Conservation (phyloP, 140 eudicot genomes). For the Cichorium intybus region DNA sequence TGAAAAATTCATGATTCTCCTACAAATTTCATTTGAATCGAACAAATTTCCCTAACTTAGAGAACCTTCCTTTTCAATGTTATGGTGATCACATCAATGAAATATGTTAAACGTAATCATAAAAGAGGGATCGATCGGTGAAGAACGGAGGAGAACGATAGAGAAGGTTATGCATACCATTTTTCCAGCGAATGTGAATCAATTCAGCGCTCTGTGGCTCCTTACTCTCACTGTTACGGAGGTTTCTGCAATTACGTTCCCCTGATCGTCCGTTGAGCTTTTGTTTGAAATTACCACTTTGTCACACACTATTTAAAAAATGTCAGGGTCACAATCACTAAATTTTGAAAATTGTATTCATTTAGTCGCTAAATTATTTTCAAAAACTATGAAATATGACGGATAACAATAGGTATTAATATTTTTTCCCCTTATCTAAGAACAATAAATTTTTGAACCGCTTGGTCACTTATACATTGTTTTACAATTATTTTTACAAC, state of each 20-base stretch:
- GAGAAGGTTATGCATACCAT: conserved; percentile 20
- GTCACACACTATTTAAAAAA: too few relatives aligned
- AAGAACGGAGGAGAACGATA: not conserved
- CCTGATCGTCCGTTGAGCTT: not conserved
- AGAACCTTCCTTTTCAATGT: not conserved
- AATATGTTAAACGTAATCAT: not conserved
- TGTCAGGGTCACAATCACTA: too few relatives aligned
- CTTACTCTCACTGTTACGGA: not conserved
- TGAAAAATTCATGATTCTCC: not conserved
- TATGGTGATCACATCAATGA: not conserved
- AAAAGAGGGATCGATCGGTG: conserved; percentile 8
- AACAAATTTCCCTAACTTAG: conserved; percentile 4
- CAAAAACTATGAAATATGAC: too few relatives aligned
- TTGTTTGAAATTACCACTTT: not conserved
- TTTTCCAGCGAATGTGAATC: conserved; percentile 15
- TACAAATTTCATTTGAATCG: not conserved
- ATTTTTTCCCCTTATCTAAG: too few relatives aligned
- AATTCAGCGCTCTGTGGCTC: conserved; percentile 19
- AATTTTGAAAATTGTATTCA: too few relatives aligned
- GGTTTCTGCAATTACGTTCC: conserved; percentile 14
- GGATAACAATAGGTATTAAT: too few relatives aligned
- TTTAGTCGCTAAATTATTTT: too few relatives aligned
- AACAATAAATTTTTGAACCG: too few relatives aligned
- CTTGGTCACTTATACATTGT: too few relatives aligned
- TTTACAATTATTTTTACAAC: too few relatives aligned